phyloP scores from a whole-genome alignment of 1,139 yeast genomes.

The Zygotorulaspora mrakii region DNA sequence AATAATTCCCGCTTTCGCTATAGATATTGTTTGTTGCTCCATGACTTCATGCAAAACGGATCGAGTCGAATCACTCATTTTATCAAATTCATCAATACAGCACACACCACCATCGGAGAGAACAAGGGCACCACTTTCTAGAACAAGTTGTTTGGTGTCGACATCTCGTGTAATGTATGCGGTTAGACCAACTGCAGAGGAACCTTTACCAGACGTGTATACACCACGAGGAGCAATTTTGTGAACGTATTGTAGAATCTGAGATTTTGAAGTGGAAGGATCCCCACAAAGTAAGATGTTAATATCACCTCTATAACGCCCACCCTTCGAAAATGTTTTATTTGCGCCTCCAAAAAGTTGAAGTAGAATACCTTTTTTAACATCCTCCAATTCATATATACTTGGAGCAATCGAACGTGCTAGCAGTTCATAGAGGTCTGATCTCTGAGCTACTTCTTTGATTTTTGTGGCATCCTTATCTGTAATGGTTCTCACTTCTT shows the following conservation, averaged over 20 bases:
- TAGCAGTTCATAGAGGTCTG: constrained; percentile 80
- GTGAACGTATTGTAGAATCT: constrained; percentile 87
- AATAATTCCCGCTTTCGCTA: constrained; percentile 97
- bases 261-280: constrained; percentile 97
- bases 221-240: constrained; percentile 97
- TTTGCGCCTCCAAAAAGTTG: constrained; percentile 96
- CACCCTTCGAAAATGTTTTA: constrained; percentile 84
- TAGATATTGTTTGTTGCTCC: constrained; percentile 98
- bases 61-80: constrained; percentile 91
- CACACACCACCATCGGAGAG: constrained; percentile 97
- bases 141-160: constrained; percentile 86
- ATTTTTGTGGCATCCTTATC: constrained; percentile 67
- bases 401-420: constrained; percentile 94
- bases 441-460: constrained; percentile 57
- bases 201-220: constrained; percentile 96
- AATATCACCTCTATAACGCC: constrained; percentile 93
- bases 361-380: constrained; percentile 86
- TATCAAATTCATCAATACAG: constrained; percentile 98
- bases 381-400: constrained; percentile 92
- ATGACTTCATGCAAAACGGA: constrained; percentile 96
- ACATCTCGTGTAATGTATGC: constrained; percentile 94
- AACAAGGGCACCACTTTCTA: constrained; percentile 95
- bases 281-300: constrained; percentile 92
- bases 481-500: constrained; percentile 66
- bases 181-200: constrained; percentile 97